Base-by-base conservation (phyloP, 805 yeast genomes). In the Deakozyma indianensis region DNA sequence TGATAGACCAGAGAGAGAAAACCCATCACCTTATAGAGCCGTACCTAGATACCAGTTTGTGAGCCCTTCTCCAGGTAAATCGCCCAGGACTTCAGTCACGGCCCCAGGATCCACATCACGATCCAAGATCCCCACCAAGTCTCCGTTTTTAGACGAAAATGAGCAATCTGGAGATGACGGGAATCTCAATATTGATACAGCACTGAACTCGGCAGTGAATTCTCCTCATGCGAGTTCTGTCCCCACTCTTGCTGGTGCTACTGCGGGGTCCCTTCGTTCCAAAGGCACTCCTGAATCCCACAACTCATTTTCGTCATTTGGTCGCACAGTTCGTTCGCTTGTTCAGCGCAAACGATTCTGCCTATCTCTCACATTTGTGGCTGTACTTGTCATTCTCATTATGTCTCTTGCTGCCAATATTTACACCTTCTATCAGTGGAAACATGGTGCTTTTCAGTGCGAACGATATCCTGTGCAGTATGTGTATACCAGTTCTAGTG, bases 331-430 rank as follows among this genome's bases (percentile, higher is more conserved):
- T 9, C 9, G 18, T 7, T 32, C 38, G 7, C 16, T 32, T n/a
- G 38, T 32, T 4, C 11, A 32, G 38, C 38, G 38, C 38, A 32
- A n/a, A 11, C 11, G 18, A 7, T 32, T 32, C 18, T 32, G 38
- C 38, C 11, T n/a, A 20, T 5, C 38, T n/a, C 38, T 32, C 4
- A 16, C 16, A 7, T 16, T 43, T 20, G 45, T 43, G 5, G 41
- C 29, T 16, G 15, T 20, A 29, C 42, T n/a, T 3, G 23, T 35
- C n/a, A n/a, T 43, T 11, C 21, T 40, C 7, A 23, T 40, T 3
- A n/a, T 38, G 14, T 43, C 43, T 3, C 7, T 43, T 5, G 22
- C 46, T 3, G 35, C 40, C 23, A 43, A 43, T 21, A 43, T 22
- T 24, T 40, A 22, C 22, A 40, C 27, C 27, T 22, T 40, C 15